Conservation (phyloP, 352 stramenopile genomes). For the Aphanomyces cochlioides region DNA sequence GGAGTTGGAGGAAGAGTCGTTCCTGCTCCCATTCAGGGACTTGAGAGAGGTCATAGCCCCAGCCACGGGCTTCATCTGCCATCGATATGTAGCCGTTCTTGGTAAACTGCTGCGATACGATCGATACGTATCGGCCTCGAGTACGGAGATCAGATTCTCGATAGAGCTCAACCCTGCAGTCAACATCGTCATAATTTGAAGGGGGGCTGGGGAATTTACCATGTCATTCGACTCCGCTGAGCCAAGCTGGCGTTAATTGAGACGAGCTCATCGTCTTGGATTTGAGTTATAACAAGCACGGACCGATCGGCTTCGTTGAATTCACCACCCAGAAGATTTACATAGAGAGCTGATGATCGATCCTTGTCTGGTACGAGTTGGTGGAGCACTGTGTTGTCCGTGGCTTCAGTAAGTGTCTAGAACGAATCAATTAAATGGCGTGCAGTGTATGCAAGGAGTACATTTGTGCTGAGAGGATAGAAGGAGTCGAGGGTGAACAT, state of each 20-base stretch:
- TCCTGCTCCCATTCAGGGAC: constrained; percentile 13
- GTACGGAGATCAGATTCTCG: background rate
- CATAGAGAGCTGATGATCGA: background rate
- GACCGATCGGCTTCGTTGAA: constrained; percentile 14
- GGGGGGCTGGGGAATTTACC: background rate
- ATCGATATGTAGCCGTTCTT: constrained; percentile 1
- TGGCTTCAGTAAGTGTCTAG: constrained; percentile 9
- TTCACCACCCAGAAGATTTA: constrained; percentile 15
- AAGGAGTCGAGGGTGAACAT: constrained; percentile 13
- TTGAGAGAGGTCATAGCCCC: constrained; percentile 3
- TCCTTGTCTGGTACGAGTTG: background rate
- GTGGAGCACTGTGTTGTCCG: constrained; percentile 15
- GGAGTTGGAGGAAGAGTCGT: background rate
- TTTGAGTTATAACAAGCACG: constrained; percentile 6
- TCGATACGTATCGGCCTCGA: constrained; percentile 7
- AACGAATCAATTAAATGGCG: background rate
- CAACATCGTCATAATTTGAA: background rate
- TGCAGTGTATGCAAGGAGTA: background rate
- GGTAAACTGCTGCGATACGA: constrained; percentile 22
- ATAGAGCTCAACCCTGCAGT: constrained; percentile 9
- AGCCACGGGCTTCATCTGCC: constrained; percentile 4
- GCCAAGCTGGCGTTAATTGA: background rate
- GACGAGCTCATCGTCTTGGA: constrained; percentile 6
- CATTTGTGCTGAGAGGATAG: constrained; percentile 3
- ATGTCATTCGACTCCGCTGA: constrained; percentile 12